Percentiles rank a stretch among this genome's conserved stretches.
Conservation (phyloP, 2,329 filamentous ascomycete species). For the Botryotinia narcissicola region DNA sequence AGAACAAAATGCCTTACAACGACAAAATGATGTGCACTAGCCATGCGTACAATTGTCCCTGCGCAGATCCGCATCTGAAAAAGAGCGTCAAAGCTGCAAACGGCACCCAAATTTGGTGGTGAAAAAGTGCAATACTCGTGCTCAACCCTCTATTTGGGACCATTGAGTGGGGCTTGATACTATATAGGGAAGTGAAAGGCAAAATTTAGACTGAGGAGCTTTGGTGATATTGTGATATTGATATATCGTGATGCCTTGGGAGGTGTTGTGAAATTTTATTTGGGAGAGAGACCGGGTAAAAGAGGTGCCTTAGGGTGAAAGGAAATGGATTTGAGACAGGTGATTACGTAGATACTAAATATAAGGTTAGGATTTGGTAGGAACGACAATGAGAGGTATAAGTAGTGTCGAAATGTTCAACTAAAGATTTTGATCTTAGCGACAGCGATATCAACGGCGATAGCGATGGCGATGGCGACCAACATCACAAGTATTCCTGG, state of each 20-base stretch:
- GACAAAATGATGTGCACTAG: neutral
- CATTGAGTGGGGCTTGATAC: neutral
- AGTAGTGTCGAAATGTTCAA: neutral
- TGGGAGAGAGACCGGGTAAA: neutral
- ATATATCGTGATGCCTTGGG: neutral
- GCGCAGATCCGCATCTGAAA: neutral
- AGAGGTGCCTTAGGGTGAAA: neutral
- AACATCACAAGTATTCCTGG: neutral
- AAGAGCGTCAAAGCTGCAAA: slow-evolving; percentile 2
- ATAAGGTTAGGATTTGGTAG: neutral
- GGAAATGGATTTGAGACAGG: neutral
- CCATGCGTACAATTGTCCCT: neutral
- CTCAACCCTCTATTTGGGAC: neutral
- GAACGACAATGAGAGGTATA: neutral
- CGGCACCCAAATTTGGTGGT: neutral
- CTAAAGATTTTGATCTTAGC: neutral
- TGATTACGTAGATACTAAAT: neutral
- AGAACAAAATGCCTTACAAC: neutral
- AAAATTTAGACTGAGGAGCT: neutral
- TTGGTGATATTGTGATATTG: neutral
- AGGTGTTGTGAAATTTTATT: neutral
- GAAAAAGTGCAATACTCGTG: neutral
- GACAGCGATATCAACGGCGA: neutral
- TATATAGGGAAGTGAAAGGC: neutral
- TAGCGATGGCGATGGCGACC: neutral